Evolutionary conservation across 352 stramenopile genomes (phyloP).

Genomic region (Phytophthora sp.): DNA sequence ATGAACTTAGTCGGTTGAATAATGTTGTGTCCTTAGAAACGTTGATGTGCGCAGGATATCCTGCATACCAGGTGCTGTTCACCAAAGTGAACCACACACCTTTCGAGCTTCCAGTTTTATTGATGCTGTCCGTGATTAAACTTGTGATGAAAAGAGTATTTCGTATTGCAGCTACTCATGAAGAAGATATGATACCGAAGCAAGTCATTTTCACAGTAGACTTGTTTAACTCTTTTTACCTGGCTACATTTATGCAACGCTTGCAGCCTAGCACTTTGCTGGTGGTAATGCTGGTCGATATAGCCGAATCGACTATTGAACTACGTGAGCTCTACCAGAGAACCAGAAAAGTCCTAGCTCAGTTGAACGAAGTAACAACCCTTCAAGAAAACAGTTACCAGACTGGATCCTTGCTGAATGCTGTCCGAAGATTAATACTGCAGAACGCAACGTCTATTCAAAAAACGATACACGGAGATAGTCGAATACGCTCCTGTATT

Average conservation of each 20-base stretch:
- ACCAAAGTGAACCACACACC: not conserved
- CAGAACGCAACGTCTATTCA: not conserved
- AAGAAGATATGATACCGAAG: not conserved
- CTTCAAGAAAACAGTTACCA: not conserved
- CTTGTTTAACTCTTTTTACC: slow-evolving; percentile 2
- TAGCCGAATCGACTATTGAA: not conserved
- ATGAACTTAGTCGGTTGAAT: not conserved
- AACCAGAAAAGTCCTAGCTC: not conserved
- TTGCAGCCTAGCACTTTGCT: not conserved
- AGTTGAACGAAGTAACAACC: not conserved
- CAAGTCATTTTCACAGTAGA: not conserved
- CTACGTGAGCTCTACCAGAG: not conserved
- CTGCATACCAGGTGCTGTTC: not conserved
- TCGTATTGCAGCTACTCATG: not conserved
- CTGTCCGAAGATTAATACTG: not conserved
- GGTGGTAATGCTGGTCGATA: not conserved
- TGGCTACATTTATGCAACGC: not conserved
- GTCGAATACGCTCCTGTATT: not conserved
- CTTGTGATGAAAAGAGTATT: not conserved
- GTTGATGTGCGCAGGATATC: not conserved
- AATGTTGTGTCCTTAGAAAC: not conserved
- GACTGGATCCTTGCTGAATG: not conserved
- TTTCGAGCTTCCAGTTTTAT: not conserved
- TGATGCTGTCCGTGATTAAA: not conserved
- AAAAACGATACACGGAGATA: not conserved